phyloP scores from a whole-genome alignment of 805 yeast genomes.

The Candida jianshihensis region DNA sequence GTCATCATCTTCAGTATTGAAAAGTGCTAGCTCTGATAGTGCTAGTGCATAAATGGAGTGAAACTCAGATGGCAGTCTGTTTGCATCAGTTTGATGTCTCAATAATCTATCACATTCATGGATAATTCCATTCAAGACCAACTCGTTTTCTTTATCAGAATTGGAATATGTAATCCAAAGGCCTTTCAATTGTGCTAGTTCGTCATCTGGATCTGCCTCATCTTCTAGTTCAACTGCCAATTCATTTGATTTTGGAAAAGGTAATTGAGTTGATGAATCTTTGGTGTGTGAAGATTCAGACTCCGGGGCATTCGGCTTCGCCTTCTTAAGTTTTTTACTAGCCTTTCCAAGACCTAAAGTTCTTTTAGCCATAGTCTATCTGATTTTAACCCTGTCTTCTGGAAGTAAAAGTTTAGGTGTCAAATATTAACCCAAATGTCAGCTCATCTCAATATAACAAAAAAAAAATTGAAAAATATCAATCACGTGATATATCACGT shows the following conservation, averaged over 20 bases:
- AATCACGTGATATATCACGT: no score
- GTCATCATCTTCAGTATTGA: constrained; percentile 38
- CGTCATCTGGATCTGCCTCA: constrained; percentile 69
- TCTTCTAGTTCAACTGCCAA: constrained; percentile 63
- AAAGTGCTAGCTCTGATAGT: constrained; percentile 54
- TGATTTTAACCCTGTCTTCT: neutral
- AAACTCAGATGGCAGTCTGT: constrained; percentile 42
- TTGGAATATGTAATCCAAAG: constrained; percentile 59
- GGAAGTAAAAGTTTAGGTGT: neutral
- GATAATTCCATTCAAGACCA: constrained; percentile 73
- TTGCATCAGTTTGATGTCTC: constrained; percentile 29
- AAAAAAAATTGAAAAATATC: no score
- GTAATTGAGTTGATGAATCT: constrained; percentile 11
- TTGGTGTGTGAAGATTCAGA: constrained; percentile 8
- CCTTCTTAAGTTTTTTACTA: constrained; percentile 40
- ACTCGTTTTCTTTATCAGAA: constrained; percentile 53
- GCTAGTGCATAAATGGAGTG: constrained; percentile 72
- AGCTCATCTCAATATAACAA: neutral
- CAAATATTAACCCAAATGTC: neutral
- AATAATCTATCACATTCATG: constrained; percentile 86
- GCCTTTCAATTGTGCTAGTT: constrained; percentile 67
- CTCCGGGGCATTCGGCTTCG: constrained; percentile 20
- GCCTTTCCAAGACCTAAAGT: constrained; percentile 60
- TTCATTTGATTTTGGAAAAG: constrained; percentile 30
- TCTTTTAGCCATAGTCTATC: constrained; percentile 49